Conservation (phyloP, 139 green algal genomes). For the Trebouxia sp. region DNA sequence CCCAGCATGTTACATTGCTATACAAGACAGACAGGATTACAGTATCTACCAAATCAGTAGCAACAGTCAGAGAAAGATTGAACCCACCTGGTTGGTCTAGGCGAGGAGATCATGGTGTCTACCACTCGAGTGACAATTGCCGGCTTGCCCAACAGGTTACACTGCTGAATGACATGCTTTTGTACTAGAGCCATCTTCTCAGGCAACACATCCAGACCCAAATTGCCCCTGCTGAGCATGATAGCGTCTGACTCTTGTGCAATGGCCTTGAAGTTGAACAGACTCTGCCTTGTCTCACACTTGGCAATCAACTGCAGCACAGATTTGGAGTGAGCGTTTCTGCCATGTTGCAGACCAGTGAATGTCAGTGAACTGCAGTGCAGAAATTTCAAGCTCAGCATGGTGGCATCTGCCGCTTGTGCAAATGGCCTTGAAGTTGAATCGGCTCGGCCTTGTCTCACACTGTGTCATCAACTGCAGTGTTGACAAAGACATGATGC, state of each 20-base stretch:
- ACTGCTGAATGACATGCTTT: slow-evolving; percentile 65
- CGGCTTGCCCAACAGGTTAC: slow-evolving; percentile 89
- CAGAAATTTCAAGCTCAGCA: too few relatives aligned
- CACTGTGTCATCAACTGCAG: too few relatives aligned
- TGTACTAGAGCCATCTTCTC: slow-evolving; percentile 93
- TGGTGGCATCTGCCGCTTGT: too few relatives aligned
- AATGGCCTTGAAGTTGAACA: slow-evolving; percentile 79
- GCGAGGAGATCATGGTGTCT: slow-evolving; percentile 86
- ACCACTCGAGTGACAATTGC: slow-evolving; percentile 86
- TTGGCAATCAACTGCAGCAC: slow-evolving; percentile 79
- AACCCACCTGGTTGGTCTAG: slow-evolving; percentile 76
- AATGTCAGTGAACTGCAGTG: background rate
- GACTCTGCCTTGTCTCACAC: slow-evolving; percentile 70
- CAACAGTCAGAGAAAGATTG: background rate
- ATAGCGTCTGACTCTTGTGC: slow-evolving; percentile 79
- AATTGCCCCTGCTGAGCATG: slow-evolving; percentile 87
- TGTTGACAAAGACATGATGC: too few relatives aligned
- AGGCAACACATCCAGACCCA: slow-evolving; percentile 83
- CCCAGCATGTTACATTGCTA: too few relatives aligned
- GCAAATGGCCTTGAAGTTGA: too few relatives aligned
- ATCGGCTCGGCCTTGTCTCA: too few relatives aligned
- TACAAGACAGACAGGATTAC: too few relatives aligned
- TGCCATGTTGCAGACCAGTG: background rate
- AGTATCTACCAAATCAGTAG: too few relatives aligned
- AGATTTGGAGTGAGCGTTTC: background rate